Evolutionary conservation across 176 grass and related monocot genomes (phyloP).

Genomic region (Zoysia japonica): DNA sequence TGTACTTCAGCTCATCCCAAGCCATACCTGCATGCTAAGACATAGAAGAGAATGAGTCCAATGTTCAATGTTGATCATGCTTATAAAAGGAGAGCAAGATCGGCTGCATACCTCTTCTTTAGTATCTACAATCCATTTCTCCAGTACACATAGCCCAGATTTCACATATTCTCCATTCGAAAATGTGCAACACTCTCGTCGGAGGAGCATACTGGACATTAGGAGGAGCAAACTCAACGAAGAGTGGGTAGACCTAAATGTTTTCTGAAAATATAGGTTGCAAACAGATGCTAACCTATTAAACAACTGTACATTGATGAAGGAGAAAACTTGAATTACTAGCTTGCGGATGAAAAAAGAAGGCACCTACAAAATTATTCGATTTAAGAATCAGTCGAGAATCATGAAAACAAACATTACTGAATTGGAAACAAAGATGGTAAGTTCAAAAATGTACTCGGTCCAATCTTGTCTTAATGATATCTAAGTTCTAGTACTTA

Average conservation of each 20-base stretch:
- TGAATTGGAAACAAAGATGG: background rate
- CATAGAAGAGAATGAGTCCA: constrained; percentile 35
- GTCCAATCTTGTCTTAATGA: background rate
- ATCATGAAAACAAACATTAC: constrained; percentile 5
- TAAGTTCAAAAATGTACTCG: constrained; percentile 12
- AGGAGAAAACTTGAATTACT: constrained; percentile 89
- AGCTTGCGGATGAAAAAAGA: constrained; percentile 90
- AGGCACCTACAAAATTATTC: constrained; percentile 65
- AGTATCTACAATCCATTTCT: constrained; percentile 82
- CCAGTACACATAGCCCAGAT: constrained; percentile 77
- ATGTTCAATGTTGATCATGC: constrained; percentile 16
- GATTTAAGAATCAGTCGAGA: constrained; percentile 30
- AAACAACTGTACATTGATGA: constrained; percentile 89
- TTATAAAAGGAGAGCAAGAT: constrained; percentile 27
- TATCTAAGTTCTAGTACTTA: background rate
- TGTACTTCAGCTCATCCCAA: constrained; percentile 84
- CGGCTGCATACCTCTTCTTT: constrained; percentile 60
- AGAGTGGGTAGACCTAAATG: constrained; percentile 15
- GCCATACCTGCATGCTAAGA: constrained; percentile 80
- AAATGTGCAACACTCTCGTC: constrained; percentile 94
- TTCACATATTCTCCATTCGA: constrained; percentile 96
- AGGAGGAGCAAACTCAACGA: constrained; percentile 28
- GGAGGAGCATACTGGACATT: constrained; percentile 65
- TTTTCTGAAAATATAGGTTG: constrained; percentile 28
- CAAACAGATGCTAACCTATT: constrained; percentile 58